Conservation (phyloP, 202 grass and related monocot species). For the Zizania palustris region DNA sequence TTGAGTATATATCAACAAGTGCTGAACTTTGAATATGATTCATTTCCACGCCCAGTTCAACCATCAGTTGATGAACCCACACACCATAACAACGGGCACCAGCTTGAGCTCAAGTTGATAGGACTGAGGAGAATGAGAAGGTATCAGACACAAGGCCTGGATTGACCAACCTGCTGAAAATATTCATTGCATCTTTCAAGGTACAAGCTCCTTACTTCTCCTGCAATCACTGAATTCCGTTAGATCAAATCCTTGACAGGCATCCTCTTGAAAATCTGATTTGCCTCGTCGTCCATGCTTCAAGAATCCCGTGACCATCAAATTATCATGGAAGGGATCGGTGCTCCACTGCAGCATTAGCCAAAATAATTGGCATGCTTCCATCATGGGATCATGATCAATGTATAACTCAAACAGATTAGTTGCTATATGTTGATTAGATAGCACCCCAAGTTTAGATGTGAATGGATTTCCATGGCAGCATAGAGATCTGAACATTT, state of each 20-base stretch:
- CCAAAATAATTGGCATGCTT: constrained; percentile 52
- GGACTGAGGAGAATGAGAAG: constrained; percentile 63
- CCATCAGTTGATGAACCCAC: constrained; percentile 59
- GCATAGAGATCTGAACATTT: constrained; percentile 54
- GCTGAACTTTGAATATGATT: constrained; percentile 61
- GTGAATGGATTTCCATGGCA: constrained; percentile 53
- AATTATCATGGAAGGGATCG: constrained; percentile 59
- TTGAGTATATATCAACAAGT: constrained; percentile 74
- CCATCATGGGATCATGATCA: constrained; percentile 42
- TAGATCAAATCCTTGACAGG: constrained; percentile 65
- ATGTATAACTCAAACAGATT: constrained; percentile 59
- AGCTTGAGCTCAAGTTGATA: constrained; percentile 64
- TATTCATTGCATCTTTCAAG: constrained; percentile 54
- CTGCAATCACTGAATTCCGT: constrained; percentile 78
- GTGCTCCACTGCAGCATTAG: constrained; percentile 39
- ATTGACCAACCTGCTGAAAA: constrained; percentile 60
- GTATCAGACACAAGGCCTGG: constrained; percentile 56
- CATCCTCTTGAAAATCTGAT: constrained; percentile 71
- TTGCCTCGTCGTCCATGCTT: constrained; percentile 55
- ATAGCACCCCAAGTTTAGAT: constrained; percentile 52
- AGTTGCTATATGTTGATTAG: constrained; percentile 33
- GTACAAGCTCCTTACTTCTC: constrained; percentile 43
- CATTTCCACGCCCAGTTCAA: constrained; percentile 47
- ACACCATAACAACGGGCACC: constrained; percentile 54
- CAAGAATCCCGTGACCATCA: constrained; percentile 56